Evolutionary conservation across 2,329 filamentous ascomycete genomes (phyloP), one percentile per base, ranked within the genome.

Genomic region (Cladorrhinum sp.): DNA sequence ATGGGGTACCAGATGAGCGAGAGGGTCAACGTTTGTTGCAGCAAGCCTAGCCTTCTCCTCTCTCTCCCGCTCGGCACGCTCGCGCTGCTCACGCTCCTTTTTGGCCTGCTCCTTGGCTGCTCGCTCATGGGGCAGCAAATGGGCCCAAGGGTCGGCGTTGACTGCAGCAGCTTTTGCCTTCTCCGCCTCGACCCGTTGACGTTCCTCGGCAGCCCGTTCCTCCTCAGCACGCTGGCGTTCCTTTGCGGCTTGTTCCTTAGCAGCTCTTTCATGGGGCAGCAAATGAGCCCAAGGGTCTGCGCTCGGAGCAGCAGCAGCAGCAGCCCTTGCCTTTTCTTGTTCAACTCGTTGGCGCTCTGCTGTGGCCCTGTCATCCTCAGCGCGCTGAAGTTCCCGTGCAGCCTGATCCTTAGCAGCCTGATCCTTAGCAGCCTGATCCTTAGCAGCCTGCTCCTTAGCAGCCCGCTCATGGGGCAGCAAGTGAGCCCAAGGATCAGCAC

Each of bases 381-480:
- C 39, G 16, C 12, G 39, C 39, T 46, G 14, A 9, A 48, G n/a
- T 20, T 55, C 52, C 20, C 12, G 3, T 28, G 28, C 52, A 16
- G 52, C 51, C 28, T 33, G 14, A 14, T 36, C 26, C 16, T 28
- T 30, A 2, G 23, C 57, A 9, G 26, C 26, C 26, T 10, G 26
- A n/a, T n/a, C n/a, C 26, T 18, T 28, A 8, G 28, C 49, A 23
- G 21, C 24, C 14, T n/a, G n/a, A n/a, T 51, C 49, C 12, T 14
- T 23, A 23, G 23, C 5, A 33, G 20, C 49, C 24, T 20, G 52
- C 49, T 63, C 63, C 48, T 53, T 62, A 3, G 57, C 56, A 4
- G 53, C 59, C 1, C 59, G 62, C 18, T 64, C 62, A 42, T 64
- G 59, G 9, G 62, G 62, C 21, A 64, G 56, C 12, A 64, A 58